phyloP scores from a whole-genome alignment of 805 yeast genomes.

The Candida sakaeoensis region DNA sequence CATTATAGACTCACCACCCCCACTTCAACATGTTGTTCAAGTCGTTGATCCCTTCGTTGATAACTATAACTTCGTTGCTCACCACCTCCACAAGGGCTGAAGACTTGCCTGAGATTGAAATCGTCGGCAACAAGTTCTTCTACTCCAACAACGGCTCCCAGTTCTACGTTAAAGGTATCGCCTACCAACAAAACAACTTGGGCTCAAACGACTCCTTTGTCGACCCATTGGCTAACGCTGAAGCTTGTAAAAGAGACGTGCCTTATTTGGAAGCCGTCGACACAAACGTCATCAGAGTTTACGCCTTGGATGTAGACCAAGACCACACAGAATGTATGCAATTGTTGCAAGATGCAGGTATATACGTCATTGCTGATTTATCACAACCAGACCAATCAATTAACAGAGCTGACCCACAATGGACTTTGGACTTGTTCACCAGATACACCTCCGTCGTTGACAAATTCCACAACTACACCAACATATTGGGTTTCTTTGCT shows the following conservation, averaged over 20 bases:
- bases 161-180: constrained; percentile 73
- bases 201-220: constrained; percentile 47
- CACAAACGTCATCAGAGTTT: constrained; percentile 74
- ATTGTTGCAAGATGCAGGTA: constrained; percentile 73
- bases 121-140: constrained; percentile 75
- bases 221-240: constrained; percentile 68
- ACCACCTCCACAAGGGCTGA: constrained; percentile 23
- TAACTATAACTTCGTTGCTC: constrained; percentile 8
- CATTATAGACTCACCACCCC: not conserved
- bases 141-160: constrained; percentile 76
- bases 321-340: constrained; percentile 72
- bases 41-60: constrained; percentile 9
- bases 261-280: constrained; percentile 60
- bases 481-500: constrained; percentile 77
- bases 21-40: constrained; percentile 10
- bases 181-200: constrained; percentile 70
- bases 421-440: constrained; percentile 59
- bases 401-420: constrained; percentile 57
- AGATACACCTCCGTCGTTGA: constrained; percentile 73
- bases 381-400: constrained; percentile 67
- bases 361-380: constrained; percentile 86
- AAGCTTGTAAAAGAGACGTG: constrained; percentile 65
- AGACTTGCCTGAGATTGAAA: constrained; percentile 61
- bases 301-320: constrained; percentile 60
- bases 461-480: constrained; percentile 62